Conservation (phyloP, 805 yeast genomes). For the Saccharomycopsis lassenensis region DNA sequence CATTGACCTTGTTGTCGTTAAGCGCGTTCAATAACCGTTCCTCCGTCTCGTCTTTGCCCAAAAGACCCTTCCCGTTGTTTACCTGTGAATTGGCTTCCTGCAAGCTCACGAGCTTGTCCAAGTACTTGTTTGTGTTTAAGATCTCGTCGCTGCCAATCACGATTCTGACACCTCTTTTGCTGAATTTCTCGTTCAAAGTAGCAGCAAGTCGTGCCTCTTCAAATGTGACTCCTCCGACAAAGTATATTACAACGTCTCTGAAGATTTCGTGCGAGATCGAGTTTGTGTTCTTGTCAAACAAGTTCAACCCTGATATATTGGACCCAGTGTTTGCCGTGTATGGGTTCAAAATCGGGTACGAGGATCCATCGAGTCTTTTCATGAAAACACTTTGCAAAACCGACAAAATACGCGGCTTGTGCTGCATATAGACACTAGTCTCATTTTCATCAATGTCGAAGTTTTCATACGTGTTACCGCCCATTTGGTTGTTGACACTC, state of each 20-base stretch:
- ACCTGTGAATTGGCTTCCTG: constrained; percentile 16
- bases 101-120: constrained; percentile 20
- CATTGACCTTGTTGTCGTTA: neutral
- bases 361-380: constrained; percentile 29
- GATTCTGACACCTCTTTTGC: constrained; percentile 38
- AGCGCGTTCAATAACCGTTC: constrained; percentile 6
- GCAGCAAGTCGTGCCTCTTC: constrained; percentile 83
- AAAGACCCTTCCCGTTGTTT: constrained; percentile 12
- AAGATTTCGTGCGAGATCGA: constrained; percentile 27
- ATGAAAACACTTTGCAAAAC: constrained; percentile 31
- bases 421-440: constrained; percentile 84
- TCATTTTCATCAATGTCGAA: constrained; percentile 28
- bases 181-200: constrained; percentile 46
- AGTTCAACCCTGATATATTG: constrained; percentile 15
- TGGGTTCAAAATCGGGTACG: constrained; percentile 36
- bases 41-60: constrained; percentile 7
- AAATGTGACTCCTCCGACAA: constrained; percentile 84
- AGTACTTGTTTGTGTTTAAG: constrained; percentile 33
- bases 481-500: neutral
- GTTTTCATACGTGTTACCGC: constrained; percentile 16
- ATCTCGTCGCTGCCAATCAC: constrained; percentile 76
- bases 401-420: constrained; percentile 58
- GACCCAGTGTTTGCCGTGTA: constrained; percentile 23
- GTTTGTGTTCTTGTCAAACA: constrained; percentile 6
- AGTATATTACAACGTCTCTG: constrained; percentile 60